Conservation (phyloP, 306 rosid species). For the Styphnolobium japonicum region DNA sequence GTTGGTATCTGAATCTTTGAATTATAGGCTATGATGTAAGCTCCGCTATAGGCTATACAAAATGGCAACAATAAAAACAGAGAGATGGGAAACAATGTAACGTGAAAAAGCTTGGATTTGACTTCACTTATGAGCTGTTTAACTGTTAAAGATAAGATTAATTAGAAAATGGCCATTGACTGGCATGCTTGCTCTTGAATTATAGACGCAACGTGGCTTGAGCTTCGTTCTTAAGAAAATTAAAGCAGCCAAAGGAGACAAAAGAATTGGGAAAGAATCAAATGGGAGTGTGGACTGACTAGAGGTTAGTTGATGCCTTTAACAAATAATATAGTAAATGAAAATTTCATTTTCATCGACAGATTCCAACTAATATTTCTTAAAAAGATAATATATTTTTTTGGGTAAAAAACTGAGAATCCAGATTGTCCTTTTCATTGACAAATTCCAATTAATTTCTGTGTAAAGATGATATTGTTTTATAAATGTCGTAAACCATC, state of each 20-base stretch:
- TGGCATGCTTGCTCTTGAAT: constrained; percentile 24
- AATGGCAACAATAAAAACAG: neutral
- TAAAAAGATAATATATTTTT: neutral
- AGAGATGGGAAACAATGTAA: constrained; percentile 16
- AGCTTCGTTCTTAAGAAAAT: neutral
- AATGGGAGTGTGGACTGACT: neutral
- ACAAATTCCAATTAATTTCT: neutral
- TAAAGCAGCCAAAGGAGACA: neutral
- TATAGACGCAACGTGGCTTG: neutral
- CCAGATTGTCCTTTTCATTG: neutral
- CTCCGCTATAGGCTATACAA: neutral
- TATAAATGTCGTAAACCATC: neutral
- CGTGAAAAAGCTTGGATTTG: constrained; percentile 25
- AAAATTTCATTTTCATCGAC: constrained; percentile 22
- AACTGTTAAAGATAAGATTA: neutral
- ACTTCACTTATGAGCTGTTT: constrained; percentile 37
- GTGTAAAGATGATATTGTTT: neutral
- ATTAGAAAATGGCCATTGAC: constrained; percentile 20
- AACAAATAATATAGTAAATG: neutral
- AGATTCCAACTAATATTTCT: constrained; percentile 8
- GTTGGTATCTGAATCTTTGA: constrained; percentile 7
- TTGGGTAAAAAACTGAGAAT: neutral
- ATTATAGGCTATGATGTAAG: neutral
- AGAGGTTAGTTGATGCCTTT: neutral
- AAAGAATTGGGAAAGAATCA: constrained; percentile 11